A percentile compares a stretch with the other conserved stretches of the same genome.
These are phyloP conservation scores for Euphrasia confusa DNA, from an alignment of 257 asterid genomes.

Conservation along the genomic window DNA sequence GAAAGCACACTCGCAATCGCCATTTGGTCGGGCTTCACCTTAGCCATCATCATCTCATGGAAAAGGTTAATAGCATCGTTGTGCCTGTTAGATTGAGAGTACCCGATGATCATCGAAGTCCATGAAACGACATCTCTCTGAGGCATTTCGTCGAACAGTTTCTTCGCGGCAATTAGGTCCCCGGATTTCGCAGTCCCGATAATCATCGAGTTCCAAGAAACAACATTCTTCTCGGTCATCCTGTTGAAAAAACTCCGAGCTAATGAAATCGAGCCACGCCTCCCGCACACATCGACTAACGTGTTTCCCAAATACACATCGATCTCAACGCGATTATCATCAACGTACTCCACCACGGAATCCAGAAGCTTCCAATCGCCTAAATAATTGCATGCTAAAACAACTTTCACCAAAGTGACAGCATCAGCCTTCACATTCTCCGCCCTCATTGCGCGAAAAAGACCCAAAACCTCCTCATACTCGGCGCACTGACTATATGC, in stretches of 20 bases:
- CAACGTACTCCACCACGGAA: constrained; percentile 32
- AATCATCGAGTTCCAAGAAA: constrained; percentile 44
- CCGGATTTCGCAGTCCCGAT: constrained; percentile 36
- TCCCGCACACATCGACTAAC: constrained; percentile 36
- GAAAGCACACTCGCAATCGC: constrained; percentile 39
- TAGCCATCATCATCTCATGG: constrained; percentile 40
- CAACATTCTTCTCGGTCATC: constrained; percentile 33
- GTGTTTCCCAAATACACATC: constrained; percentile 45
- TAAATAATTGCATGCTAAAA: constrained; percentile 34
- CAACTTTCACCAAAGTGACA: constrained; percentile 45
- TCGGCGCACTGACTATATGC: constrained; percentile 35
- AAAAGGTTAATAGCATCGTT: constrained; percentile 34
- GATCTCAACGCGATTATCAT: constrained; percentile 27
- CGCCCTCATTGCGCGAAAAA: constrained; percentile 32
- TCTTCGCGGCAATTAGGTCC: constrained; percentile 35
- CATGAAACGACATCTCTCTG: constrained; percentile 44
- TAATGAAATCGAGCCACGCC: constrained; percentile 24
- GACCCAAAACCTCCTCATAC: constrained; percentile 34
- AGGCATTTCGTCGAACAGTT: constrained; percentile 38
- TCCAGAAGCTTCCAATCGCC: constrained; percentile 33
- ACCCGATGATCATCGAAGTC: constrained; percentile 48
- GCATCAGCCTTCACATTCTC: constrained; percentile 37
- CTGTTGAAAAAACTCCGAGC: constrained; percentile 31
- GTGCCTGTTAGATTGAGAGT: constrained; percentile 30
- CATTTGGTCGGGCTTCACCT: constrained; percentile 33